phyloP scores from a whole-genome alignment of 2,329 filamentous ascomycete genomes.

The Lachnellula arida region DNA sequence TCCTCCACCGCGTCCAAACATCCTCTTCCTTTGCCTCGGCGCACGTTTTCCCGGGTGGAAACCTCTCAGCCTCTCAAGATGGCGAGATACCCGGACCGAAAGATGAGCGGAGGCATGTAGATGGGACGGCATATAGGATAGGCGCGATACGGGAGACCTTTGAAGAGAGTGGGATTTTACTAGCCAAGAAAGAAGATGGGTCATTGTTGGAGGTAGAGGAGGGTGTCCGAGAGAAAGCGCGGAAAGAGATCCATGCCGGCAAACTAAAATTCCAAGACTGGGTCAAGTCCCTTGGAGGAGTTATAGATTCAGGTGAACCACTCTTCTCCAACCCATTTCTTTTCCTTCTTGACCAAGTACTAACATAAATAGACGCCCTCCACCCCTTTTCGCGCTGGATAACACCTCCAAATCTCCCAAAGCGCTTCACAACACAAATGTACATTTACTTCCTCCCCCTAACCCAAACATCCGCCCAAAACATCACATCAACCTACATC shows the following conservation, averaged over 20 bases:
- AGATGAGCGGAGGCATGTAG: slow-evolving; percentile 57
- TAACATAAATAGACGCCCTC: slow-evolving; percentile 48
- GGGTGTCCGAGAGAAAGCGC: slow-evolving; percentile 57
- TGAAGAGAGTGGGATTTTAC: slow-evolving; percentile 86
- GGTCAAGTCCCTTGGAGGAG: slow-evolving; percentile 49
- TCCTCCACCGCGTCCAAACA: slow-evolving; percentile 79
- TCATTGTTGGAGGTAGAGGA: slow-evolving; percentile 57
- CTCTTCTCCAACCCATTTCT: not conserved
- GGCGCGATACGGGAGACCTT: slow-evolving; percentile 89
- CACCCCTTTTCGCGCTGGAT: slow-evolving; percentile 90
- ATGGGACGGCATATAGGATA: slow-evolving; percentile 69
- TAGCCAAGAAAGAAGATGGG: slow-evolving; percentile 44
- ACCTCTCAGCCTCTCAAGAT: slow-evolving; percentile 73
- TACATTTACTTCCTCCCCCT: slow-evolving; percentile 85
- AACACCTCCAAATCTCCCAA: slow-evolving; percentile 67
- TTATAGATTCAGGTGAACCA: slow-evolving; percentile 57
- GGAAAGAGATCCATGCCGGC: slow-evolving; percentile 64
- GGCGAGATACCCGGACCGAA: slow-evolving; percentile 47
- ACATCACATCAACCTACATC: slow-evolving; percentile 25
- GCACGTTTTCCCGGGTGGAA: slow-evolving; percentile 93
- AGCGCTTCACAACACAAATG: slow-evolving; percentile 93
- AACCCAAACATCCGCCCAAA: slow-evolving; percentile 18
- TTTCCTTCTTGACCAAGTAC: not conserved
- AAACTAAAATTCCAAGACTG: slow-evolving; percentile 64
- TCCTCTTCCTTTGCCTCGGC: slow-evolving; percentile 84